Evolutionary conservation across 2,329 filamentous ascomycete species (phyloP), one percentile per base, ranked within the genome.

Genomic region (Cordyceps militaris): DNA sequence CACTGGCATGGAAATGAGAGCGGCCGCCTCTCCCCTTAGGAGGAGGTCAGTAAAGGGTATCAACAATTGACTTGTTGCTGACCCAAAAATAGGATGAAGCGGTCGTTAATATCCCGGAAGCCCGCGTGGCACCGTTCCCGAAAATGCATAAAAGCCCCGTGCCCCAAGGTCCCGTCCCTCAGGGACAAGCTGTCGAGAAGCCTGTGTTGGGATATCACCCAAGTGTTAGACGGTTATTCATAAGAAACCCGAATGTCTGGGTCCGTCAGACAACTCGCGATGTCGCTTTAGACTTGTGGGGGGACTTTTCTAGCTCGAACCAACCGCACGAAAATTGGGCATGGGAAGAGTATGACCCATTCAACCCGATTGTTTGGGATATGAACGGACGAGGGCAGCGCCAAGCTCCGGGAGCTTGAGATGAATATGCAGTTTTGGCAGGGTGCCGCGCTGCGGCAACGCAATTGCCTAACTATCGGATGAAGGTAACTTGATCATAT

Each of bases 11-110:
- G 24, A 13, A 1, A 7, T 14, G 46, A 57, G 36, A 26, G n/a
- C 10, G 66, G 66, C 30, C 62, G 66, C 23, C 58, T 69, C 23
- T 66, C 66, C 24, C 63, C 66, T 34, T 69, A 64, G 66, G 62
- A 65, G 38, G 62, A 63, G 38, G 65, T 66, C 32, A 59, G 60
- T n/a, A 9, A 6, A 42, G 26, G 11, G 7, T 58, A 34, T 46
- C 7, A 4, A 44, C 28, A 8, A 9, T n/a, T 19, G 7, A 6
- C 58, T 61, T 5, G 16, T 36, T 3, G 21, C 34, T 57, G n/a
- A 57, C 38, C 11, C 5, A 24, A 23, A 4, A 19, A 16, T 13
- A 57, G 55, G 55, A 57, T 44, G 36, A 50, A 6, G 28, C n/a
- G 11, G 28, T 21, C 21, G 46, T 43, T 23, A 24, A 40, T 21